phyloP scores from a whole-genome alignment of 139 green algal species.

The Zygnema circumcarinatum region DNA sequence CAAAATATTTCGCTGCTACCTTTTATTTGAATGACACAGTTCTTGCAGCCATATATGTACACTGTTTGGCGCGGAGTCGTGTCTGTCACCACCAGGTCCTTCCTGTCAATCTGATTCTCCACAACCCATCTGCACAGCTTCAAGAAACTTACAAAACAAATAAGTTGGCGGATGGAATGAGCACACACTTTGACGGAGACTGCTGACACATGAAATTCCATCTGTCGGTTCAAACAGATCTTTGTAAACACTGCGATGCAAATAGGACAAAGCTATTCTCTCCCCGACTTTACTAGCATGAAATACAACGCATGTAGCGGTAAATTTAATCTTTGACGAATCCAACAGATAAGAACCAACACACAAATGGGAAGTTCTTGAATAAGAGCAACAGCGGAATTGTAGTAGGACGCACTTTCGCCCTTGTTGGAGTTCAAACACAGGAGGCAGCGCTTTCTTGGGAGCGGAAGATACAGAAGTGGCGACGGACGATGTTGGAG shows the following conservation, averaged over 20 bases:
- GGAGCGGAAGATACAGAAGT: not conserved
- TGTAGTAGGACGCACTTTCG: slow-evolving; percentile 76
- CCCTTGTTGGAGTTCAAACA: slow-evolving; percentile 79
- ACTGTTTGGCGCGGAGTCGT: slow-evolving; percentile 81
- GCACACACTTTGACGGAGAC: too few species aligned
- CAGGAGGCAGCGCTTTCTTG: slow-evolving; percentile 51
- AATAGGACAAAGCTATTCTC: too few species aligned
- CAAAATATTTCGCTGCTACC: too few species aligned
- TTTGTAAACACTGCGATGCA: too few species aligned
- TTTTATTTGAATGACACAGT: slow-evolving; percentile 68
- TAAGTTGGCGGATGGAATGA: not conserved
- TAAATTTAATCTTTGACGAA: too few species aligned
- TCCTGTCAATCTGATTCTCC: slow-evolving; percentile 80
- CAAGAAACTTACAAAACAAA: slow-evolving; percentile 10
- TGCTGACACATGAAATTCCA: too few species aligned
- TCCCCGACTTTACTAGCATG: too few species aligned
- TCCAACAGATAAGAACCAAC: too few species aligned
- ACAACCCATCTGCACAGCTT: slow-evolving; percentile 79
- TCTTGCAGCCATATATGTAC: slow-evolving; percentile 90
- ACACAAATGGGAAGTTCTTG: too few species aligned
- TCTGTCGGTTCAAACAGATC: too few species aligned
- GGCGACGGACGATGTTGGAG: not conserved
- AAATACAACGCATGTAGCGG: not conserved
- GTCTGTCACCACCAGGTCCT: slow-evolving; percentile 74
- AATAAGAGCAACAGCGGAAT: too few species aligned